Conservation (phyloP, 1,284 basidiomycete genomes). For the Puccinia triticina region DNA sequence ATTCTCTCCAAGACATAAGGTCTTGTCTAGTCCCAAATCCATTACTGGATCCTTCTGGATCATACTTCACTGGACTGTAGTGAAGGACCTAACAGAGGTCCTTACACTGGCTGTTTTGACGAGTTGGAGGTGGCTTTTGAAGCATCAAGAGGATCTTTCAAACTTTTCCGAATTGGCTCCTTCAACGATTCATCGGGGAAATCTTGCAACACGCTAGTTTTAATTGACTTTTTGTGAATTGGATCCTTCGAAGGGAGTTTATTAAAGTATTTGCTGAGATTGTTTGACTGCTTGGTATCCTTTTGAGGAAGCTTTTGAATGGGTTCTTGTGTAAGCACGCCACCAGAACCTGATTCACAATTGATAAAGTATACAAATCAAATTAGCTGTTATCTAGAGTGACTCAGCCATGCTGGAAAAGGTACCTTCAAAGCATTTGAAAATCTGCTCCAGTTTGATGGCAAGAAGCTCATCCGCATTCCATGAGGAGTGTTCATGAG, state of each 20-base stretch:
- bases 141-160: too few species aligned
- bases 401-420: neutral
- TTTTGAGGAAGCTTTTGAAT: neutral
- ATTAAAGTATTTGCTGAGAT: neutral
- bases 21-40: too few species aligned
- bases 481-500: slow-evolving; percentile 17
- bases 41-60: too few species aligned
- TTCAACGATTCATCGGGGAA: neutral
- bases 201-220: neutral
- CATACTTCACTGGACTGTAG: too few species aligned
- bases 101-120: too few species aligned
- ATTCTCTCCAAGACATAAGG: too few species aligned
- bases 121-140: too few species aligned
- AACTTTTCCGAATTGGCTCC: too few species aligned
- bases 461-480: slow-evolving; percentile 10
- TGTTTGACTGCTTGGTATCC: neutral
- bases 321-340: neutral
- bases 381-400: neutral
- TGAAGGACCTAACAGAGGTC: too few species aligned
- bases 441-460: slow-evolving; percentile 1
- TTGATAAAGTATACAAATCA: neutral
- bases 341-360: neutral
- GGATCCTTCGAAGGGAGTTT: neutral
- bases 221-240: neutral
- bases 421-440: slow-evolving; percentile 9